Conservation (phyloP, 2,329 filamentous ascomycete species). For the Exophiala aquamarina region DNA sequence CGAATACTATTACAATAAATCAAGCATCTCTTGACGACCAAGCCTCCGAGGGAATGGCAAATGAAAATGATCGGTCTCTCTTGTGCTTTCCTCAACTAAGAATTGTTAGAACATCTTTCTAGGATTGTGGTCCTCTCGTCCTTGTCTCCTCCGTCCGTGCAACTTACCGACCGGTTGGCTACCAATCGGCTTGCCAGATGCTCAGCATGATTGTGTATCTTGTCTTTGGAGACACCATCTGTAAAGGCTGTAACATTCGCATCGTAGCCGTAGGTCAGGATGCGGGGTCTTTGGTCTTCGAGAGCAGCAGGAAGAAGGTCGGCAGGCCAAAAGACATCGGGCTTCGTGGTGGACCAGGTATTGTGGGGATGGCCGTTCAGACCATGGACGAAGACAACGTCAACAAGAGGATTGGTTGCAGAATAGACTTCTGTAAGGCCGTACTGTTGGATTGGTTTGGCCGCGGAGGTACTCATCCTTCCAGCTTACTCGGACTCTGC, state of each 20-base stretch:
- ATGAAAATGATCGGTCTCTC: slow-evolving; percentile 73
- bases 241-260: slow-evolving; percentile 59
- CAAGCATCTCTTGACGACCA: slow-evolving; percentile 69
- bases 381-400: slow-evolving; percentile 70
- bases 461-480: slow-evolving; percentile 12
- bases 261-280: slow-evolving; percentile 74
- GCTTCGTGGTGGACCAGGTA: slow-evolving; percentile 59
- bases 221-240: slow-evolving; percentile 60
- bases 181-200: slow-evolving; percentile 64
- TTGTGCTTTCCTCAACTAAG: slow-evolving; percentile 46
- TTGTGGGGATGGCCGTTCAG: slow-evolving; percentile 63
- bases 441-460: slow-evolving; percentile 35
- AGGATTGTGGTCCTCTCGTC: neutral
- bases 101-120: neutral
- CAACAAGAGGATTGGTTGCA: slow-evolving; percentile 40
- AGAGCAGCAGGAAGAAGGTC: slow-evolving; percentile 66
- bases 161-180: slow-evolving; percentile 55
- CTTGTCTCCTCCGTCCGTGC: neutral
- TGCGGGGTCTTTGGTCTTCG: slow-evolving; percentile 57
- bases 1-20: slow-evolving; percentile 65
- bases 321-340: slow-evolving; percentile 67
- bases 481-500: slow-evolving; percentile 8
- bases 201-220: slow-evolving; percentile 71
- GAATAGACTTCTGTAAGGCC: slow-evolving; percentile 44
- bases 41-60: slow-evolving; percentile 71